phyloP scores from a whole-genome alignment of 768 basidiomycete genomes.

The Phlebiopsis gigantea region DNA sequence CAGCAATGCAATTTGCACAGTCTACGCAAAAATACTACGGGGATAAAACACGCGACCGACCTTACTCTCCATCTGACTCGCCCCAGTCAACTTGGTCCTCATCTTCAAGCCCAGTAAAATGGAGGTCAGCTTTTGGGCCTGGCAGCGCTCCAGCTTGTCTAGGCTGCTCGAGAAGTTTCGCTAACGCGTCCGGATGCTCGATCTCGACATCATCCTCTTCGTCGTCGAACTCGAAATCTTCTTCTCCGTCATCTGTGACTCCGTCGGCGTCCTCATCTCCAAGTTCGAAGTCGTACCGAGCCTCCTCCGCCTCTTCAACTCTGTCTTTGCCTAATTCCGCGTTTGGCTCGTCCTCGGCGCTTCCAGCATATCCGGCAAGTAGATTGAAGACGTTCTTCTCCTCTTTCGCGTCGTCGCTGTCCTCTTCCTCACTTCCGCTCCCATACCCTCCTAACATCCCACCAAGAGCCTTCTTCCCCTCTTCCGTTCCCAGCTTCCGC shows the following conservation, averaged over 20 bases:
- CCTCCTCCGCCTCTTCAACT: background rate
- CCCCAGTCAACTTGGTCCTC: slow-evolving; percentile 54
- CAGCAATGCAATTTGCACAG: no score
- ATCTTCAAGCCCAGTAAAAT: slow-evolving; percentile 20
- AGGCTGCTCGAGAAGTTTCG: slow-evolving; percentile 37
- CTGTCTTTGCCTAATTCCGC: slow-evolving; percentile 14
- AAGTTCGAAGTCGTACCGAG: slow-evolving; percentile 22
- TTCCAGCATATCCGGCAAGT: slow-evolving; percentile 46
- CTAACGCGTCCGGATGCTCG: slow-evolving; percentile 32
- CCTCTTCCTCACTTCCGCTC: slow-evolving; percentile 37
- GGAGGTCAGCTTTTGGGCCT: slow-evolving; percentile 15
- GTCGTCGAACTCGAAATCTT: slow-evolving; percentile 25
- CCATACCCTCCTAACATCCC: slow-evolving; percentile 60
- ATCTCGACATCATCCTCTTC: slow-evolving; percentile 1
- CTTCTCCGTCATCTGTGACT: slow-evolving; percentile 28
- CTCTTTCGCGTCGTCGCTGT: slow-evolving; percentile 30
- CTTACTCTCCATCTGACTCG: slow-evolving; percentile 34
- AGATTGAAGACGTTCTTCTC: slow-evolving; percentile 32
- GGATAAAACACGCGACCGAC: background rate
- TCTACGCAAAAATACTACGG: background rate
- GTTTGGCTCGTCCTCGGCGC: slow-evolving; percentile 22
- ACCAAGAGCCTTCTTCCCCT: slow-evolving; percentile 49
- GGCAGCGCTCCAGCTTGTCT: slow-evolving; percentile 29
- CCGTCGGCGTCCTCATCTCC: slow-evolving; percentile 28
- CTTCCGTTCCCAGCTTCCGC: slow-evolving; percentile 46